Base-by-base conservation (phyloP, 2,329 filamentous ascomycete species). In the Metarhizium album region DNA sequence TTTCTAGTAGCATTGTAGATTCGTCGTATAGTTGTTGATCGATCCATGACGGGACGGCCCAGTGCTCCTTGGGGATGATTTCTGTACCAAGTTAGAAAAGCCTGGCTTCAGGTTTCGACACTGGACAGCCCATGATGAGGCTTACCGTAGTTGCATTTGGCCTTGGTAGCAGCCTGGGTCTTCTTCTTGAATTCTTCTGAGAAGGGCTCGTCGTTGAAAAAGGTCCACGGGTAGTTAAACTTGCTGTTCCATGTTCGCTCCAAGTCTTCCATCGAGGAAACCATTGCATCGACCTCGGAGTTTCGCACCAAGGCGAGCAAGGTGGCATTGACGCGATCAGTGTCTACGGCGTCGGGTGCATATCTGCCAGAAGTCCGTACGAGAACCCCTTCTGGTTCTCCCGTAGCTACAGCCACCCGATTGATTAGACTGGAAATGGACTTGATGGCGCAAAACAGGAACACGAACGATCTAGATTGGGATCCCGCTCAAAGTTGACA, bases 211-310 rank as follows among this genome's bases (percentile, higher is more conserved):
- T 98, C 91, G 70, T 98, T 98, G 78, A 98, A 94, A 68, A 98
- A 98, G 8, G 90, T 96, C 89, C 93, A 98, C 0, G 93, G 93
- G 65, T 98, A 98, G 74, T 98, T 98, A 80, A 97, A 98, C 65
- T 98, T 98, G 75, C 82, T 76, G 64, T 98, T 98, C 90, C 90
- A 98, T 1, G 91, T 97, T 57, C 86, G 75, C 71, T 98, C 93
- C 53, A 98, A 76, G 63, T 98, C 91, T 50, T 71, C 70, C 88
- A 98, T 98, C 24, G 90, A 89, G 64, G 84, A 80, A 24, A 97
- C 74, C 74, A 98, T 86, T 45, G 85, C 87, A 22, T 82, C 71
- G 27, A 96, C 72, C 73, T 98, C 93, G 64, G 87, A 83, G 63
- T 98, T 98, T 54, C 93, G 84, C 51, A 98, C 93, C 37, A 98